A percentile compares a stretch with the other conserved stretches of the same genome.
phyloP scores from a whole-genome alignment of 1,284 basidiomycete genomes.

The Agaricales sp. region DNA sequence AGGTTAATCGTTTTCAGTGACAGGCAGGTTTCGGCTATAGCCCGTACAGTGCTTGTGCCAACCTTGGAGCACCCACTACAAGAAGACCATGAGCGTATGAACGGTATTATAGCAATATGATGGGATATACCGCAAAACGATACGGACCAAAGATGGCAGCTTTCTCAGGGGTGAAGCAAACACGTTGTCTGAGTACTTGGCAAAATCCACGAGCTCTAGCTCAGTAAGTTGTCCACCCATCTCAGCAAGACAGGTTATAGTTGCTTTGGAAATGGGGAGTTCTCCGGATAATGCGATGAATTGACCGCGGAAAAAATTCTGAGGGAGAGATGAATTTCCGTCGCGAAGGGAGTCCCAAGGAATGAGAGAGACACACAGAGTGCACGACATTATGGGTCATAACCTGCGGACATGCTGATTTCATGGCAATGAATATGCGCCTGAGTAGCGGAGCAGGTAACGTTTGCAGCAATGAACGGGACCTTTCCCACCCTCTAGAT shows the following conservation, averaged over 20 bases:
- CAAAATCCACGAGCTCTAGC: conserved; percentile 40
- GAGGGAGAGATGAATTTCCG: neutral
- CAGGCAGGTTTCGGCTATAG: conserved; percentile 31
- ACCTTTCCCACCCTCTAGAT: neutral
- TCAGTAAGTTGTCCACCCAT: conserved; percentile 30
- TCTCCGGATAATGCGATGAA: conserved; percentile 37
- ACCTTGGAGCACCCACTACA: conserved; percentile 50
- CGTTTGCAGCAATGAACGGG: neutral
- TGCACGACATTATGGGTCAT: neutral
- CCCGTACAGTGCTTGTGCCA: conserved; percentile 34
- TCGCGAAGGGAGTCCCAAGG: neutral
- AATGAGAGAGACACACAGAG: neutral
- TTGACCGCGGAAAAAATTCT: conserved; percentile 54
- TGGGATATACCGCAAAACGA: conserved; percentile 41
- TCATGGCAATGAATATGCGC: neutral
- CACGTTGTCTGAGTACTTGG: conserved; percentile 37
- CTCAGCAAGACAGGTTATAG: conserved; percentile 33
- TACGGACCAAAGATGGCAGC: conserved; percentile 31
- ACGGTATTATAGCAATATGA: conserved; percentile 2
- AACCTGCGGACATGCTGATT: neutral
- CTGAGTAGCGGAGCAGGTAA: neutral
- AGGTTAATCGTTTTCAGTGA: conserved; percentile 41
- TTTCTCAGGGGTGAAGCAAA: conserved; percentile 39
- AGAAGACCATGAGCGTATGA: conserved; percentile 3
- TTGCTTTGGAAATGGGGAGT: conserved; percentile 39